These are phyloP conservation scores for Kuraishia hungarica DNA, from an alignment of 805 yeast genomes.

Conservation along the genomic window DNA sequence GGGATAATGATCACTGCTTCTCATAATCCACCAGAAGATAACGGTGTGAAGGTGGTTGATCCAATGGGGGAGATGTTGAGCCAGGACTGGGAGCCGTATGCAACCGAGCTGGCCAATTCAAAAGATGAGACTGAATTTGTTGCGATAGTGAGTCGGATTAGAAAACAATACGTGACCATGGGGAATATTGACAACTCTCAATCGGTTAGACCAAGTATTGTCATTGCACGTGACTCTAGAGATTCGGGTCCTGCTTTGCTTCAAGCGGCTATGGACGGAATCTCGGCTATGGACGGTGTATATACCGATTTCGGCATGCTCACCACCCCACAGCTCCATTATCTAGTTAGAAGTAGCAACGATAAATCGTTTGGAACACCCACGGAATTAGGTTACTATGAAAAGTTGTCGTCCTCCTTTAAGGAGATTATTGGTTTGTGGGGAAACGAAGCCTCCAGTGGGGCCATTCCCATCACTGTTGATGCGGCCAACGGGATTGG, in stretches of 20 bases:
- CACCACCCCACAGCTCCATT: conserved; percentile 95
- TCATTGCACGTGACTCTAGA: conserved; percentile 84
- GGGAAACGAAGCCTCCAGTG: too few relatives aligned
- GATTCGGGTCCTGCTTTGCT: conserved; percentile 68
- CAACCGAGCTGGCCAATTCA: conserved; percentile 75
- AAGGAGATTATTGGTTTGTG: conserved; percentile 28
- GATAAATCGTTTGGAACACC: conserved; percentile 54
- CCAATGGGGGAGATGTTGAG: conserved; percentile 89
- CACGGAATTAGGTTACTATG: conserved; percentile 61
- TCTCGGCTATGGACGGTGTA: conserved; percentile 36
- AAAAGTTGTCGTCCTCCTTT: conserved; percentile 50
- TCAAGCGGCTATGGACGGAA: conserved; percentile 52
- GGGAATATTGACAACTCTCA: background rate
- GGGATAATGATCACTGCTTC: conserved; percentile 98
- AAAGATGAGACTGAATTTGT: conserved; percentile 34
- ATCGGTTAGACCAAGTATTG: conserved; percentile 35
- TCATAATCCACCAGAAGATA: conserved; percentile 87
- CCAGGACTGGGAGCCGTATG: conserved; percentile 74
- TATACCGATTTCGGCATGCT: conserved; percentile 55
- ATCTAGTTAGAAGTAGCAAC: conserved; percentile 66
- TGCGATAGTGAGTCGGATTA: conserved; percentile 26
- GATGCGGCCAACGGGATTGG: conserved; percentile 99
- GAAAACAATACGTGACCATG: background rate
- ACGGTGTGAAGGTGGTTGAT: conserved; percentile 90
- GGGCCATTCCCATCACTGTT: conserved; percentile 54